Evolutionary conservation across 2,329 filamentous ascomycete genomes (phyloP), one percentile per base, ranked within the genome.

Genomic region (Ascochyta koolunga): DNA sequence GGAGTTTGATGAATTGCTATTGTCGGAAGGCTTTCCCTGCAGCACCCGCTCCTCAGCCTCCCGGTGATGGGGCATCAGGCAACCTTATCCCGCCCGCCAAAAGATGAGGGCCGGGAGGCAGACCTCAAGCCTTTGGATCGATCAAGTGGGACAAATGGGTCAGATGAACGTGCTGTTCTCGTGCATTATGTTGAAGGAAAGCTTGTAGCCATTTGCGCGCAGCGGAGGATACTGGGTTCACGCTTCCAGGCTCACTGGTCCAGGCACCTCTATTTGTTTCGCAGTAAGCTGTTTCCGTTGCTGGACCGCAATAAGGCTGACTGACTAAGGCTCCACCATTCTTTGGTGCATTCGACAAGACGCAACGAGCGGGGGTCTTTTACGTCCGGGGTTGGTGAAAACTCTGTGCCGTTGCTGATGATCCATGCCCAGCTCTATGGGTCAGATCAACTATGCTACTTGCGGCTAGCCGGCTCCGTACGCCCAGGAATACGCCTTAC

Each of bases 371-470:
- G 64, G 66, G 64, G 61, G 62, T 43, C 43, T 56, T n/a, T 45
- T 41, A 50, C 36, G 59, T 54, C 57, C 40, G 42, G 59, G 59
- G 57, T 49, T 51, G 39, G 21, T 62, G 61, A 70, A 67, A 68
- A 65, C 60, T 69, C 67, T 70, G 60, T 66, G 54, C 63, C 64
- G 65, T 50, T 61, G 56, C 63, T 61, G 61, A 57, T 41, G 60
- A 61, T 56, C 64, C 59, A 59, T 63, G 65, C 64, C 64, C 64
- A 66, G 64, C 50, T 45, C 52, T 40, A 54, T 51, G 64, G 64
- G 50, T 55, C 18, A 18, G 21, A n/a, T 24, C 8, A 2, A 27
- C 51, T 54, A 54, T 24, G 19, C 45, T 27, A n/a, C 15, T 13
- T 32, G 7, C 35, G 32, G 51, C 45, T 67, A 68, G 63, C 38